A percentile compares a stretch with the other conserved stretches of the same genome.
Conservation (phyloP, 305 asterid genomes). For the Fraxinus sp. region DNA sequence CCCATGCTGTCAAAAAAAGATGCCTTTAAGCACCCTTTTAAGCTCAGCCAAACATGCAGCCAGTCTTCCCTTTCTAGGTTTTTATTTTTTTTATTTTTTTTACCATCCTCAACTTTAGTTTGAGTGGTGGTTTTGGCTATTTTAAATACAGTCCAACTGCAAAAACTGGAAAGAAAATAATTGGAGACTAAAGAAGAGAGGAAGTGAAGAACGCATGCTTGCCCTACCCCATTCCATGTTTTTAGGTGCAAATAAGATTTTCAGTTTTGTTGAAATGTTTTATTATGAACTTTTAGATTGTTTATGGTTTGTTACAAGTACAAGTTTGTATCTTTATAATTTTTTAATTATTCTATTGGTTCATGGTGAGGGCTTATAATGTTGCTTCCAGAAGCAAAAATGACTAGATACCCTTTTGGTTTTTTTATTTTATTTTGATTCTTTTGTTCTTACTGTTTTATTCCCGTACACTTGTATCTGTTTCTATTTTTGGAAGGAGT, state of each 20-base stretch:
- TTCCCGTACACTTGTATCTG: background rate
- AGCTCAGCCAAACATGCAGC: background rate
- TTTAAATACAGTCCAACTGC: background rate
- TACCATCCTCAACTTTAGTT: background rate
- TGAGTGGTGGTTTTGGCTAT: background rate
- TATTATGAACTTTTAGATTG: background rate
- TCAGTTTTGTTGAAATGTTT: background rate
- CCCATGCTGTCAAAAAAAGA: background rate
- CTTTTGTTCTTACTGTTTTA: background rate
- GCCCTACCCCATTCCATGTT: background rate
- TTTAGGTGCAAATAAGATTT: background rate
- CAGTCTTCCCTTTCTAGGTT: background rate
- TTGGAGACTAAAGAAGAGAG: background rate
- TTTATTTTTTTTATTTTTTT: background rate
- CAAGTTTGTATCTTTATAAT: background rate
- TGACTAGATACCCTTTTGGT: background rate
- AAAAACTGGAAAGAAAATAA: background rate
- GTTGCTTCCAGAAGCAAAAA: background rate
- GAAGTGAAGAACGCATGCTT: background rate
- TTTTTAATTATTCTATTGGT: background rate
- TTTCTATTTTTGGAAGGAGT: background rate
- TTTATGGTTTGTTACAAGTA: background rate
- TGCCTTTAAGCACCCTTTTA: background rate
- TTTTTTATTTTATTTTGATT: background rate
- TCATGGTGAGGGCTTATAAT: background rate